Percentiles rank a stretch among this genome's conserved stretches.
Conservation (phyloP, 2,329 filamentous ascomycete species). For the Torrubiella hemipterigena region DNA sequence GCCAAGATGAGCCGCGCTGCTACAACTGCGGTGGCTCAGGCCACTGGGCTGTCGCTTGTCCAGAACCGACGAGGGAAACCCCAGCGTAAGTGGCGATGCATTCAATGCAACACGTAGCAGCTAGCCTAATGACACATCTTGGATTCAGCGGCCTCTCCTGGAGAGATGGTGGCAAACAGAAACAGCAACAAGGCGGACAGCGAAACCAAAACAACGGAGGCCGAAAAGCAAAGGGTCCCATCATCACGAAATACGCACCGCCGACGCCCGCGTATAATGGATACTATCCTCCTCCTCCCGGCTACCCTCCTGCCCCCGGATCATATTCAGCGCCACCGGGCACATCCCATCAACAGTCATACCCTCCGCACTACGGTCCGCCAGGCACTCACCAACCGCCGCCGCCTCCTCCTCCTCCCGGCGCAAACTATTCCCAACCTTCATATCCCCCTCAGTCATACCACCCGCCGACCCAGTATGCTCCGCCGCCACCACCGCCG, state of each 20-base stretch:
- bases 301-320: not conserved
- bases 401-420: conserved; percentile 5
- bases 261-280: conserved; percentile 6
- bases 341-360: conserved; percentile 11
- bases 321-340: conserved; percentile 9
- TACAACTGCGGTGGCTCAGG: conserved; percentile 40
- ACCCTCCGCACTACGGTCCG: conserved; percentile 4
- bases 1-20: conserved; percentile 28
- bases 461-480: conserved; percentile 9
- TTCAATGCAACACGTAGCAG: conserved; percentile 1
- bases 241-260: conserved; percentile 10
- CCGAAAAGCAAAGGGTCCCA: conserved; percentile 13
- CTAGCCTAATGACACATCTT: conserved; percentile 6
- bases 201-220: conserved; percentile 16
- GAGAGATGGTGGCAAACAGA: conserved; percentile 18
- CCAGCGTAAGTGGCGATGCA: conserved; percentile 34
- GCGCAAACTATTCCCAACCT: no score
- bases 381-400: conserved; percentile 3
- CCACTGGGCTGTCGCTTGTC: conserved; percentile 42
- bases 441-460: conserved; percentile 8
- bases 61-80: conserved; percentile 32
- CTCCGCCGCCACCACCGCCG: conserved; percentile 6
- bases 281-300: conserved; percentile 3
- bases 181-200: no score
- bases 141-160: conserved; percentile 20